phyloP scores from a whole-genome alignment of 176 grass and related monocot genomes.

The Triticum monococcum region DNA sequence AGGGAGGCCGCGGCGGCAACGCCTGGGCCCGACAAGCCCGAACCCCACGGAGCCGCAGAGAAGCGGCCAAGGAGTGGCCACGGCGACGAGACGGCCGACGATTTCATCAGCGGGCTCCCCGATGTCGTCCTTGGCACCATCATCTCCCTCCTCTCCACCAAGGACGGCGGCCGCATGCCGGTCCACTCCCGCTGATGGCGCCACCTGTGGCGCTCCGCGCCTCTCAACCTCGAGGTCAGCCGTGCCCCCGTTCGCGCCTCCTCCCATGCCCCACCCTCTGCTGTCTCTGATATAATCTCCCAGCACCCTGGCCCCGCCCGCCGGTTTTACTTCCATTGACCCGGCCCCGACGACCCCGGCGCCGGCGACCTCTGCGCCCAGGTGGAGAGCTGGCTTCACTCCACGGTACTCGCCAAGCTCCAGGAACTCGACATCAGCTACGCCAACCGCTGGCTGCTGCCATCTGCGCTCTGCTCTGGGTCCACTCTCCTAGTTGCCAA shows the following conservation, averaged over 20 bases:
- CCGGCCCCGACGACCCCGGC: too few species aligned
- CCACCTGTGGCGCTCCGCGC: background rate
- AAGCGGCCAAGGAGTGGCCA: background rate
- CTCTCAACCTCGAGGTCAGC: background rate
- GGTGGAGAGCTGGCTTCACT: background rate
- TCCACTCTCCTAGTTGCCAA: background rate
- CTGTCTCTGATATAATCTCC: background rate
- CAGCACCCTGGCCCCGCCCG: background rate
- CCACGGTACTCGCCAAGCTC: background rate
- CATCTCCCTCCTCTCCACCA: background rate
- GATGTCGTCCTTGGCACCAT: background rate
- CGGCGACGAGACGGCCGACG: background rate
- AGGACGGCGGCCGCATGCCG: background rate
- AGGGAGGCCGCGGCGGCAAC: background rate
- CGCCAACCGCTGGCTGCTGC: background rate
- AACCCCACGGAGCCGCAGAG: background rate
- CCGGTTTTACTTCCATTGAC: background rate
- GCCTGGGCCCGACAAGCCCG: background rate
- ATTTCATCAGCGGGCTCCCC: background rate
- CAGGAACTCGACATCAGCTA: background rate
- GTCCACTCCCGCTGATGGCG: background rate
- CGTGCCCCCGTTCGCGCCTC: background rate
- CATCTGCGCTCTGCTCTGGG: background rate
- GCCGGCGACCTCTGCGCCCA: background rate
- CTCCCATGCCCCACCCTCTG: background rate